These are phyloP conservation scores for Neurospora sp. DNA, from an alignment of 495 filamentous ascomycete species.

Conservation along the genomic window DNA sequence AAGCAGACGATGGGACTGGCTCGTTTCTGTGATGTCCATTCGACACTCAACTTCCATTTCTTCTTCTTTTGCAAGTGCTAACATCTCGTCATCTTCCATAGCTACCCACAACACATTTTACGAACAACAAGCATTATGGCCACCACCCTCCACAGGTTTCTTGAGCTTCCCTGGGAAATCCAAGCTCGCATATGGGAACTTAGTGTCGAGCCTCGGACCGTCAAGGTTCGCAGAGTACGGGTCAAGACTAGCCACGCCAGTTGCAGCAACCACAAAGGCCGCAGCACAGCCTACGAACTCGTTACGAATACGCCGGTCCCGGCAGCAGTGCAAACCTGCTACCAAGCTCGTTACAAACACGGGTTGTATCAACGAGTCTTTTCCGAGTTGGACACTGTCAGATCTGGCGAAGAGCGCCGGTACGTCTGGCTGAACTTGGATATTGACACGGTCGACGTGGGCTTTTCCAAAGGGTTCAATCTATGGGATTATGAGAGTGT, in stretches of 20 bases:
- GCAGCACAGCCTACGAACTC: not conserved
- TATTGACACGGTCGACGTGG: not conserved
- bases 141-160: not conserved
- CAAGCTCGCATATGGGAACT: not conserved
- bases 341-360: not conserved
- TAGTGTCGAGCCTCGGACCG: not conserved
- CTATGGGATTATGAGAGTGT: not conserved
- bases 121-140: not conserved
- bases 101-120: not conserved
- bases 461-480: rapidly evolving
- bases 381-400: not conserved
- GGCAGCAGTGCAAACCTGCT: not conserved
- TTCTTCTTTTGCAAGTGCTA: not conserved
- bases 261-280: not conserved
- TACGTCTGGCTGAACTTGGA: not conserved
- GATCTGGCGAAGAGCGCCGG: not conserved
- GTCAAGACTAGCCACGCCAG: not conserved
- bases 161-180: not conserved
- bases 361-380: not conserved
- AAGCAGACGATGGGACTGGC: not conserved
- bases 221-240: not conserved
- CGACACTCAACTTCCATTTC: not conserved
- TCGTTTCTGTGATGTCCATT: not conserved
- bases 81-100: not conserved
- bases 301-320: not conserved